phyloP scores from a whole-genome alignment of 2,329 filamentous ascomycete genomes.

The Rosellinia necatrix region DNA sequence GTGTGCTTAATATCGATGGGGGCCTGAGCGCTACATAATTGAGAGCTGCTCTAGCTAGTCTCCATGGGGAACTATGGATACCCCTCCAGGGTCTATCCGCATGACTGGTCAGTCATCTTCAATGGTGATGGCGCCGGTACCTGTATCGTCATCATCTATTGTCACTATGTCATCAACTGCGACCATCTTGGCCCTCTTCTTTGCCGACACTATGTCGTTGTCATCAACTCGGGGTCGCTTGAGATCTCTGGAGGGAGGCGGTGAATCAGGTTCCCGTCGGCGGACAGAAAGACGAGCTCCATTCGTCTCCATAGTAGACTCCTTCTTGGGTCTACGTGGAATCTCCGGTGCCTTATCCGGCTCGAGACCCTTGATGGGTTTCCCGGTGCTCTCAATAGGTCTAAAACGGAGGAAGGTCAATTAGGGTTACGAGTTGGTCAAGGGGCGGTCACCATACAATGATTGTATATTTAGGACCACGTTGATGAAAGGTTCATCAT shows the following conservation, averaged over 20 bases:
- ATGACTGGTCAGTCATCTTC: conserved; percentile 52
- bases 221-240: conserved; percentile 56
- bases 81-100: neutral
- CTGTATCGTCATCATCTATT: conserved; percentile 54
- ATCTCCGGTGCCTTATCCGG: conserved; percentile 53
- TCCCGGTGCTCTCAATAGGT: conserved; percentile 46
- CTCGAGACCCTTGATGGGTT: conserved; percentile 57
- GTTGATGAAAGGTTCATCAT: conserved; percentile 75
- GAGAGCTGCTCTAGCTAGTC: neutral
- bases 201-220: conserved; percentile 45
- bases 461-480: conserved; percentile 73
- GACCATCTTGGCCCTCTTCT: conserved; percentile 58
- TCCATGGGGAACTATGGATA: neutral
- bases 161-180: conserved; percentile 51
- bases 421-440: conserved; percentile 28
- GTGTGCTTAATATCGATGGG: conserved; percentile 83
- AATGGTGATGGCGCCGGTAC: conserved; percentile 69
- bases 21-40: conserved; percentile 71
- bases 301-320: conserved; percentile 46
- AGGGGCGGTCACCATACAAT: conserved; percentile 51
- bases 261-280: conserved; percentile 45
- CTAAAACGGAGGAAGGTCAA: conserved; percentile 29
- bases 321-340: conserved; percentile 57
- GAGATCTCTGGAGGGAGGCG: conserved; percentile 44
- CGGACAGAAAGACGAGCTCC: conserved; percentile 48